Percentiles rank a stretch among this genome's conserved stretches.
These are phyloP conservation scores for Picea glauca DNA, from an alignment of 75 land plant genomes.

Conservation along the genomic window DNA sequence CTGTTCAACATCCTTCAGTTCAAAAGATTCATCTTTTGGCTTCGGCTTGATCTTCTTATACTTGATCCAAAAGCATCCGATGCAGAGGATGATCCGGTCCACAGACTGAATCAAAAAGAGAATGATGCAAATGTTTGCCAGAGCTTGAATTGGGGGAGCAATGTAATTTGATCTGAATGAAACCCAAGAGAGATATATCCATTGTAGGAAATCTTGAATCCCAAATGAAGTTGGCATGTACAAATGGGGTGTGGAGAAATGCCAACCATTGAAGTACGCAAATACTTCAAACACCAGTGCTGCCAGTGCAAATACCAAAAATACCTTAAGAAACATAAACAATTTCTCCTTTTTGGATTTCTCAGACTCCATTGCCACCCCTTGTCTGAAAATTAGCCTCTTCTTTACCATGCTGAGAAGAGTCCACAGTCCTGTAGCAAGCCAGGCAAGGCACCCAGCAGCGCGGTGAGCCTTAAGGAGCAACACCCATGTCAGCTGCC, in stretches of 20 bases:
- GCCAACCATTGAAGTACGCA: slow-evolving; percentile 78
- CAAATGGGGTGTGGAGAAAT: slow-evolving; percentile 50
- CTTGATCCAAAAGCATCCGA: slow-evolving; percentile 84
- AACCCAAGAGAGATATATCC: slow-evolving; percentile 62
- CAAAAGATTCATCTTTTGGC: slow-evolving; percentile 37
- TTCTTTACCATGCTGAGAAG: slow-evolving; percentile 56
- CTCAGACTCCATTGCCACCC: slow-evolving; percentile 26
- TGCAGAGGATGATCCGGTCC: slow-evolving; percentile 61
- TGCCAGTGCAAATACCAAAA: slow-evolving; percentile 41
- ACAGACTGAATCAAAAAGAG: slow-evolving; percentile 73
- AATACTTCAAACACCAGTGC: slow-evolving; percentile 56
- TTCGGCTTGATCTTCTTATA: slow-evolving; percentile 60
- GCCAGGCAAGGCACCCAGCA: slow-evolving; percentile 66
- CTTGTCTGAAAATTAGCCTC: slow-evolving; percentile 38
- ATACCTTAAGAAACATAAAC: slow-evolving; percentile 48
- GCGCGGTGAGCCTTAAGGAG: slow-evolving; percentile 77
- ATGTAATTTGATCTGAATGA: slow-evolving; percentile 63
- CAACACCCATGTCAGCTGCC: slow-evolving; percentile 84
- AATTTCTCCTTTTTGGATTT: slow-evolving; percentile 48
- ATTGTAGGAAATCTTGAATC: slow-evolving; percentile 44
- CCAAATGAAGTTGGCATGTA: slow-evolving; percentile 34
- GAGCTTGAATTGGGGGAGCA: slow-evolving; percentile 58
- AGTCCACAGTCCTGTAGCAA: slow-evolving; percentile 53
- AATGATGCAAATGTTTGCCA: slow-evolving; percentile 64
- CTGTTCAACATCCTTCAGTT: slow-evolving; percentile 56